Conservation (phyloP, 2,329 filamentous ascomycete genomes). For the Calonectria crousiana region DNA sequence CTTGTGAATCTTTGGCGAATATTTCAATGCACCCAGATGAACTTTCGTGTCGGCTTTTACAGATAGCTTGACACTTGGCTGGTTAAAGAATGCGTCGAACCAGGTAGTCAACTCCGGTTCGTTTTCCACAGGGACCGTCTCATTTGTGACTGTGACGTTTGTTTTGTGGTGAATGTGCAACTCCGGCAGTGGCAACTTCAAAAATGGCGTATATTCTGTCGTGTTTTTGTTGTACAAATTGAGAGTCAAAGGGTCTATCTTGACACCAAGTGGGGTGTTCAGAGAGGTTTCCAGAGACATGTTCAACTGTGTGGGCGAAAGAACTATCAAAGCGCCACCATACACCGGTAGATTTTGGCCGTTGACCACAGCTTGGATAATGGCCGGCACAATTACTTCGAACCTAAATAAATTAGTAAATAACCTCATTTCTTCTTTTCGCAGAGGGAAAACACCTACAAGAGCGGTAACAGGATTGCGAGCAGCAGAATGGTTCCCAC, state of each 20-base stretch:
- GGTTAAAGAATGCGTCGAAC: constrained; percentile 56
- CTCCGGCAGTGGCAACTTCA: constrained; percentile 46
- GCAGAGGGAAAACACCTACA: constrained; percentile 51
- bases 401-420: constrained; percentile 50
- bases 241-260: constrained; percentile 53
- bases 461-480: constrained; percentile 58
- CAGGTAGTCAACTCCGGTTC: constrained; percentile 54
- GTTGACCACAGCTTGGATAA: constrained; percentile 59
- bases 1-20: constrained; percentile 54
- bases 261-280: constrained; percentile 52
- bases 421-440: neutral
- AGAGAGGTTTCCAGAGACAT: constrained; percentile 53
- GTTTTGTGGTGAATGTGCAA: constrained; percentile 52
- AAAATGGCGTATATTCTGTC: constrained; percentile 31
- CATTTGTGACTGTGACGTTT: constrained; percentile 48
- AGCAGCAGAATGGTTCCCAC: constrained; percentile 55
- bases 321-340: constrained; percentile 49
- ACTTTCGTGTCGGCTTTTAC: constrained; percentile 52
- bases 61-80: constrained; percentile 51
- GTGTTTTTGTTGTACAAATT: constrained; percentile 56
- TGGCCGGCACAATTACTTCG: constrained; percentile 58
- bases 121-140: constrained; percentile 52
- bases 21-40: constrained; percentile 55
- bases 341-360: constrained; percentile 54
- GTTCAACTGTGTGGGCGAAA: constrained; percentile 49